These are phyloP conservation scores for Excoecaria cochinchinensis DNA, from an alignment of 345 rosid genomes.

Conservation along the genomic window DNA sequence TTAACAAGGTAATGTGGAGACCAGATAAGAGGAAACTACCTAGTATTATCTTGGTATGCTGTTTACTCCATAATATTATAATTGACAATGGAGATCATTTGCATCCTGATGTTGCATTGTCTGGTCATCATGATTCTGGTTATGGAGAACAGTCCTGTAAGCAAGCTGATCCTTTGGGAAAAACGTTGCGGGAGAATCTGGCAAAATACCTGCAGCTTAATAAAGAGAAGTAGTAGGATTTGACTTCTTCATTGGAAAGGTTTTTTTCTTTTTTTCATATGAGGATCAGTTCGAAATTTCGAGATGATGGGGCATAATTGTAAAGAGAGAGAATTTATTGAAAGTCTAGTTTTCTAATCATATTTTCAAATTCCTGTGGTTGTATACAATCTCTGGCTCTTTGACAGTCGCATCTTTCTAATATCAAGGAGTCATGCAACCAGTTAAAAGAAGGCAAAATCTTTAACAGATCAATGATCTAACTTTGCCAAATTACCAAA, in stretches of 20 bases:
- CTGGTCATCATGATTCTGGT: conserved; percentile 70
- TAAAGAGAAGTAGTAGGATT: conserved; percentile 25
- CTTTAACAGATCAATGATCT: too few species aligned
- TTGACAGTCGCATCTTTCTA: too few species aligned
- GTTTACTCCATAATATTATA: conserved; percentile 80
- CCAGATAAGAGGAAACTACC: conserved; percentile 90
- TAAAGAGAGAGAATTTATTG: too few species aligned
- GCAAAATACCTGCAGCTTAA: conserved; percentile 45
- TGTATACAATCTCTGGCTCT: too few species aligned
- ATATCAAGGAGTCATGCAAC: too few species aligned
- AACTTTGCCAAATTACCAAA: too few species aligned
- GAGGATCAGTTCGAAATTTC: background rate
- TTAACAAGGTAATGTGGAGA: conserved; percentile 94
- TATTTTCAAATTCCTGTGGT: background rate
- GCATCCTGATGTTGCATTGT: conserved; percentile 63
- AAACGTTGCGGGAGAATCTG: conserved; percentile 49
- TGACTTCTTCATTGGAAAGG: background rate
- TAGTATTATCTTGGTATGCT: conserved; percentile 80
- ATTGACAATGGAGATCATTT: conserved; percentile 72
- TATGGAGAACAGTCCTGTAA: conserved; percentile 60
- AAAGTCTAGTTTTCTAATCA: background rate
- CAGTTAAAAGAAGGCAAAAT: too few species aligned
- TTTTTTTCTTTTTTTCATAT: background rate
- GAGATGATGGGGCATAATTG: background rate
- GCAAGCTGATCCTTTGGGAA: conserved; percentile 62